A percentile compares a stretch with the other conserved stretches of the same genome.
Conservation (phyloP, 768 basidiomycete species). For the Pilatotrama ljubarskyi region DNA sequence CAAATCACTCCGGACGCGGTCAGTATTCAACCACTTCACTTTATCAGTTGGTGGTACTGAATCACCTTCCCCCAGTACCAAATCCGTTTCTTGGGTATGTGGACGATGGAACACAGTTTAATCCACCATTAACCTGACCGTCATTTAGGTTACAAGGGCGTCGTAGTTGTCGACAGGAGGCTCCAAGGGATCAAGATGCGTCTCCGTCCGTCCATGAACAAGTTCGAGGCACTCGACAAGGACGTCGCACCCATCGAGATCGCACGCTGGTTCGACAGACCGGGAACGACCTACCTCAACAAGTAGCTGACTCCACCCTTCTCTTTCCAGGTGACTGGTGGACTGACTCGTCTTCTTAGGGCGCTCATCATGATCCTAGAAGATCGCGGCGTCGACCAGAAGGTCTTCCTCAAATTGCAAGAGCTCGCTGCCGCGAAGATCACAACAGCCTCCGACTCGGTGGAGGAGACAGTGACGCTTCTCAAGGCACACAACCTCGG, state of each 20-base stretch:
- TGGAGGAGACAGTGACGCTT: constrained; percentile 47
- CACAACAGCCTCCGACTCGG: constrained; percentile 59
- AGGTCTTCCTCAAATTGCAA: constrained; percentile 65
- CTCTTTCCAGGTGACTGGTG: background rate
- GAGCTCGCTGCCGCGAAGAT: constrained; percentile 54
- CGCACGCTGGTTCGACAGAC: constrained; percentile 58
- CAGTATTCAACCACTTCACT: constrained; percentile 31
- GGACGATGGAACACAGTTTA: background rate
- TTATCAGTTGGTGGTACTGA: constrained; percentile 22
- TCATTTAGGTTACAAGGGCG: constrained; percentile 62
- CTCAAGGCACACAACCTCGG: constrained; percentile 52
- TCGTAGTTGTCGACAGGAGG: constrained; percentile 63
- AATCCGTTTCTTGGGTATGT: constrained; percentile 71
- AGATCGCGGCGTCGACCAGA: constrained; percentile 61
- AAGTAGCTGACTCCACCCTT: constrained; percentile 42
- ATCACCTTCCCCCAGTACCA: constrained; percentile 51
- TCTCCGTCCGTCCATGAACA: constrained; percentile 71
- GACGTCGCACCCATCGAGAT: constrained; percentile 69
- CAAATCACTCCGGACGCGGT: constrained; percentile 59
- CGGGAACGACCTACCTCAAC: constrained; percentile 69
- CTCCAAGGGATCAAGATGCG: constrained; percentile 68
- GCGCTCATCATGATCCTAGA: constrained; percentile 79
- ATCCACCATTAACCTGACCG: background rate
- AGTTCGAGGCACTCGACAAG: constrained; percentile 57
- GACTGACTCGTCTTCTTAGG: constrained; percentile 36